A percentile compares a stretch with the other conserved stretches of the same genome.
Evolutionary conservation across 164 flowering plant species (phyloP).

Genomic region (Annona cherimola): DNA sequence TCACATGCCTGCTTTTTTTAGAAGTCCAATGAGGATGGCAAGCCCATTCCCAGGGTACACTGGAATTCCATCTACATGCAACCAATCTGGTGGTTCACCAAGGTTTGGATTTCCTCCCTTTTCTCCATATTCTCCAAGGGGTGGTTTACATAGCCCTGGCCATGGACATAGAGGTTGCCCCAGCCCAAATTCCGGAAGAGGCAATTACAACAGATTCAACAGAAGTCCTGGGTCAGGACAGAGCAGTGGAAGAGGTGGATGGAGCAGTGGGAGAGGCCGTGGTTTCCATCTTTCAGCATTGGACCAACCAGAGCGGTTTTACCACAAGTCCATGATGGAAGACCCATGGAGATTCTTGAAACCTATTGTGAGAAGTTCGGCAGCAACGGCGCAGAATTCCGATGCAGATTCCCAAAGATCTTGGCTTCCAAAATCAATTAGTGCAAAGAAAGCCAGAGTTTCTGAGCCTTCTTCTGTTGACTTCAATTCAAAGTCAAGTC

Average conservation of each 20-base stretch:
- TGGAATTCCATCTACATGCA: slow-evolving; percentile 20
- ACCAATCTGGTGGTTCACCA: slow-evolving; percentile 13
- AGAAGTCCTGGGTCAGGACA: slow-evolving; percentile 19
- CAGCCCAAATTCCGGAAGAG: slow-evolving; percentile 22
- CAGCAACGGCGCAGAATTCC: not conserved
- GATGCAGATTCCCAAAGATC: slow-evolving; percentile 11
- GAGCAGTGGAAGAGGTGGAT: slow-evolving; percentile 14
- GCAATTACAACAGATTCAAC: slow-evolving; percentile 13
- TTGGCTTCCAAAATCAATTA: slow-evolving; percentile 46
- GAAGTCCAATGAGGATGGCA: slow-evolving; percentile 15
- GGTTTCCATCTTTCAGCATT: slow-evolving; percentile 32
- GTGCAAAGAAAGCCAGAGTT: slow-evolving; percentile 32
- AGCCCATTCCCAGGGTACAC: slow-evolving; percentile 12
- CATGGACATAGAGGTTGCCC: slow-evolving; percentile 25
- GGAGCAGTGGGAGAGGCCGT: slow-evolving; percentile 34
- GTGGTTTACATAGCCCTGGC: slow-evolving; percentile 20
- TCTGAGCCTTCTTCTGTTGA: slow-evolving; percentile 22
- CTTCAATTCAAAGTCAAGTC: slow-evolving; percentile 36
- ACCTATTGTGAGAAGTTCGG: slow-evolving; percentile 41
- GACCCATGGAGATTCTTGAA: slow-evolving; percentile 70
- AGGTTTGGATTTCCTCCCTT: slow-evolving; percentile 12
- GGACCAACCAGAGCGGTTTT: slow-evolving; percentile 38
- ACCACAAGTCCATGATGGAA: slow-evolving; percentile 62
- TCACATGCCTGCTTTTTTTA: slow-evolving; percentile 7
- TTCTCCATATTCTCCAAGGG: slow-evolving; percentile 22